A percentile compares a stretch with the other conserved stretches of the same genome.
Conservation (phyloP, 371 early-diverging fungal genomes). For the Nematocida ausubeli region DNA sequence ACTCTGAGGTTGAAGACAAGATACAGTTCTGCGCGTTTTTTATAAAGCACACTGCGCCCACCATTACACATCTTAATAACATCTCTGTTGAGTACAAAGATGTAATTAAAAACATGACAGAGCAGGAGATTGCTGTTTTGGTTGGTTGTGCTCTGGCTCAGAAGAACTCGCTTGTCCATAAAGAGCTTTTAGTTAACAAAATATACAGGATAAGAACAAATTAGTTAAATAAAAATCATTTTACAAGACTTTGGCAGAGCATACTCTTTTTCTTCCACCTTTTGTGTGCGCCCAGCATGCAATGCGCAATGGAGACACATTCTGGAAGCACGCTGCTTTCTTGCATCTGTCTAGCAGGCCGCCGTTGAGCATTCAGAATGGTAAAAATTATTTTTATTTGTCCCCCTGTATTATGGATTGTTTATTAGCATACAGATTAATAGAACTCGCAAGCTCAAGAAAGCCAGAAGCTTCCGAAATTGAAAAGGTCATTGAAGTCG, state of each 20-base stretch:
- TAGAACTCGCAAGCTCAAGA: conserved; percentile 7
- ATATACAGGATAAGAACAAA: background rate
- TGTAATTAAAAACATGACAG: conserved; percentile 19
- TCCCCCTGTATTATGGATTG: conserved; percentile 53
- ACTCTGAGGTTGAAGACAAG: conserved; percentile 1
- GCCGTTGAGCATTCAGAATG: too few species aligned
- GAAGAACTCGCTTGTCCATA: conserved; percentile 27
- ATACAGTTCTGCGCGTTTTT: conserved; percentile 34
- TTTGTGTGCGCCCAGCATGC: too few species aligned
- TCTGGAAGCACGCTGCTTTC: too few species aligned
- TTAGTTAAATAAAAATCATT: background rate
- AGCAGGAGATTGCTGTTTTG: background rate
- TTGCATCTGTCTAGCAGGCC: too few species aligned
- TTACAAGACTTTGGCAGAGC: too few species aligned
- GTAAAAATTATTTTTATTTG: conserved; percentile 44
- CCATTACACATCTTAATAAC: conserved; percentile 50
- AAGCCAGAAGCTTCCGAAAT: conserved; percentile 19
- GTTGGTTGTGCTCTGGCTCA: background rate
- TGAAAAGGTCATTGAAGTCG: conserved; percentile 10
- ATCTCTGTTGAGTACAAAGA: conserved; percentile 23
- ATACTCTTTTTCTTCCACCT: too few species aligned
- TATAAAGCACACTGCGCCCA: background rate
- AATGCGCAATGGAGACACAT: too few species aligned
- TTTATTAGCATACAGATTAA: conserved; percentile 49
- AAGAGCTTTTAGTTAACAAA: conserved; percentile 29